Base-by-base conservation (phyloP, 2,329 filamentous ascomycete genomes). In the Diaporthe citri region DNA sequence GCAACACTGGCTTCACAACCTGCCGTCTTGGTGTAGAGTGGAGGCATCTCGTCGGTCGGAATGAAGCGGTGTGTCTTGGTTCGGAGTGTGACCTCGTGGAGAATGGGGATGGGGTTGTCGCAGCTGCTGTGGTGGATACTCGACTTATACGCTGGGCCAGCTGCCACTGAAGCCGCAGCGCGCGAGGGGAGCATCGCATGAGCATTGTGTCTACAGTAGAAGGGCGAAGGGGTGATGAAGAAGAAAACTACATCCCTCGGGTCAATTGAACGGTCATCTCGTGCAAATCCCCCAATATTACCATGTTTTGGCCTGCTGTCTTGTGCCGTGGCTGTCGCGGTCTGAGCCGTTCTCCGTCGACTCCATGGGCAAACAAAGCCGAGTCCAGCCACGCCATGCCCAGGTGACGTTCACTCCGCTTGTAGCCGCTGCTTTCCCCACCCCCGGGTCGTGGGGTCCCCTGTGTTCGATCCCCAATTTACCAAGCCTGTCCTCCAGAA, bases 1-100 rank as follows among this genome's bases (percentile, higher is more conserved):
- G 85, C 55, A 96, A 81, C 75, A 97, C 95, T 1, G 95, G 94
- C 85, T 96, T 96, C 62, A 97, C 88, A 2, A 88, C 90, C 69
- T 85, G 86, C 60, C 90, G 79, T 22, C 81, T 83, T 77, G 84
- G 83, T 25, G 89, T 88, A 57, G 87, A 85, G 76, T 90, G 88
- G 79, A 91, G 90, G 75, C 84, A 85, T 79, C 87, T 85, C 28
- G 31, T 25, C 28, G 56, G 46, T 20, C 28, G 52, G 34, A 72
- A 57, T 4, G 69, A 31, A 25, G 41, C 69, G 46, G 34, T 43
- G 39, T 36, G 66, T 70, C 34, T 56, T 57, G 74, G 31, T 46
- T 74, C 34, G 28, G 70, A 48, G 48, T 66, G n/a, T 36, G 46
- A 17, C 56, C n/a, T 76, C 48, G 75, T 20, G 56, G 62, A 39